Conservation (phyloP, 768 basidiomycete species). For the Mrakia blollopis region DNA sequence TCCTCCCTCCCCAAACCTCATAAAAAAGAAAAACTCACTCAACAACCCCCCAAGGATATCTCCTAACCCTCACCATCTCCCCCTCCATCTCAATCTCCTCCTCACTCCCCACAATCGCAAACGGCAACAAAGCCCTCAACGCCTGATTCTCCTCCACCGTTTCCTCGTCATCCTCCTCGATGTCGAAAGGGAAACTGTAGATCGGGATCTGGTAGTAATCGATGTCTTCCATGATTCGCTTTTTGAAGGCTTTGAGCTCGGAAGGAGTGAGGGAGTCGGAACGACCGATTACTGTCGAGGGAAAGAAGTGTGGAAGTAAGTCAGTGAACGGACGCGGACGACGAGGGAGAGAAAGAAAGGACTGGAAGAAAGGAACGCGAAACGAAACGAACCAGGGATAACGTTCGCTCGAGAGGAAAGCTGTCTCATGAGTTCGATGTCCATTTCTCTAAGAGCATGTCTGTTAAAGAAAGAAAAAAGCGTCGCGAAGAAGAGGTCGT, state of each 20-base stretch:
- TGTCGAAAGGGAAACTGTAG: slow-evolving; percentile 80
- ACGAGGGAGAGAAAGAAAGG: not conserved
- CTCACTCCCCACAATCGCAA: slow-evolving; percentile 94
- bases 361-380: not conserved
- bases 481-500: not conserved
- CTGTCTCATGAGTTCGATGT: slow-evolving; percentile 73
- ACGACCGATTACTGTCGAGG: slow-evolving; percentile 57
- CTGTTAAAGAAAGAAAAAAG: not conserved
- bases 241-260: slow-evolving; percentile 93
- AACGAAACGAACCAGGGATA: slow-evolving; percentile 59
- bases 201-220: slow-evolving; percentile 70
- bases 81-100: slow-evolving; percentile 94
- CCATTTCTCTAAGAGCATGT: slow-evolving; percentile 24
- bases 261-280: slow-evolving; percentile 90
- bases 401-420: slow-evolving; percentile 97
- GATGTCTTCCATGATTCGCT: slow-evolving; percentile 93
- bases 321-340: not conserved
- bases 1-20: not conserved
- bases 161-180: slow-evolving; percentile 71
- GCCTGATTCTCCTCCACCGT: slow-evolving; percentile 97
- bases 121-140: slow-evolving; percentile 87
- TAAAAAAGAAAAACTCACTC: slow-evolving; percentile 47
- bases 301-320: not conserved
- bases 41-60: slow-evolving; percentile 97
- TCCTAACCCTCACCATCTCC: slow-evolving; percentile 80